These are phyloP conservation scores for Saccharomycopsis oosterbeekiorum DNA, from an alignment of 805 yeast genomes.

Conservation along the genomic window DNA sequence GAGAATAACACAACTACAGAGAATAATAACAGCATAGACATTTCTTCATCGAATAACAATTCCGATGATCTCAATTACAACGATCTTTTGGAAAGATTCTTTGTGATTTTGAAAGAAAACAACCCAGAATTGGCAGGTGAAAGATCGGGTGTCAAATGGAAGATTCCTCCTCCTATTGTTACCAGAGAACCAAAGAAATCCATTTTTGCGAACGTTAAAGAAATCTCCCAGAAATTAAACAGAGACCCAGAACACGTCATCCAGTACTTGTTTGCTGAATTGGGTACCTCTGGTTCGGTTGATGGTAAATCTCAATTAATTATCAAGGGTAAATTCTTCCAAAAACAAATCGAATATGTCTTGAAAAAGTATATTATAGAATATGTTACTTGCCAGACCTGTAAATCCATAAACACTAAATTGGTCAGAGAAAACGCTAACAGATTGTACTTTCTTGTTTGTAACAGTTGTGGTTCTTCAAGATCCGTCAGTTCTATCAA, in stretches of 20 bases:
- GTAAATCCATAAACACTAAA: slow-evolving; percentile 95
- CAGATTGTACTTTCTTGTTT: slow-evolving; percentile 93
- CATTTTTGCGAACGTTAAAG: slow-evolving; percentile 90
- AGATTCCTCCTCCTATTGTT: slow-evolving; percentile 96
- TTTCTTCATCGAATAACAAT: slow-evolving; percentile 6
- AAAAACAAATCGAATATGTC: slow-evolving; percentile 93
- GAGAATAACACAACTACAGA: slow-evolving; percentile 41
- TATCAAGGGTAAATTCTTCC: slow-evolving; percentile 96
- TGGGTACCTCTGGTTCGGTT: slow-evolving; percentile 98
- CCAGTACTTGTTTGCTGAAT: slow-evolving; percentile 93
- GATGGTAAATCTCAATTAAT: slow-evolving; percentile 97
- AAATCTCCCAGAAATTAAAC: slow-evolving; percentile 86
- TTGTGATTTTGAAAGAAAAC: slow-evolving; percentile 74
- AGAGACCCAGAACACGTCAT: slow-evolving; percentile 96
- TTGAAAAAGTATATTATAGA: slow-evolving; percentile 93
- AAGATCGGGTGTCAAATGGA: slow-evolving; percentile 80
- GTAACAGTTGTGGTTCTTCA: slow-evolving; percentile 96
- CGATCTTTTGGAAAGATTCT: slow-evolving; percentile 73
- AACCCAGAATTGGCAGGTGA: slow-evolving; percentile 99
- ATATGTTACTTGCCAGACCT: slow-evolving; percentile 97
- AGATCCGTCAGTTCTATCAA: slow-evolving; percentile 95
- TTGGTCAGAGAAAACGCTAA: slow-evolving; percentile 91
- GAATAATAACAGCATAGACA: slow-evolving; percentile 12
- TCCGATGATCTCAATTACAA: slow-evolving; percentile 51
- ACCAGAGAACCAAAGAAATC: slow-evolving; percentile 98